A percentile compares a stretch with the other conserved stretches of the same genome.
These are phyloP conservation scores for Pseudozyma sp. DNA, from an alignment of 1,284 basidiomycete genomes.

Conservation along the genomic window DNA sequence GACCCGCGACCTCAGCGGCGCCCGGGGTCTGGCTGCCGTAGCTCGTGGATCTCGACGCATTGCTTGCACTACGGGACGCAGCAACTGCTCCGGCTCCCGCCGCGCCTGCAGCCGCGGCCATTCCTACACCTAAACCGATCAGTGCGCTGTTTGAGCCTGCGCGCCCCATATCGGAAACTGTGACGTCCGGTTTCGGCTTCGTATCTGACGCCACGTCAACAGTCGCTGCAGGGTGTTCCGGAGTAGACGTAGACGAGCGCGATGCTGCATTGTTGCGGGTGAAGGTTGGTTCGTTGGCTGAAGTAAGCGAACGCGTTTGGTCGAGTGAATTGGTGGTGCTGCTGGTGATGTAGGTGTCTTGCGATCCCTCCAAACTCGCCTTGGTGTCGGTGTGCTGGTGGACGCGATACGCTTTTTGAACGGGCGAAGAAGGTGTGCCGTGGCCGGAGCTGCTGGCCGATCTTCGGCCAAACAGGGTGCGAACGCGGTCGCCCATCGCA, in stretches of 20 bases:
- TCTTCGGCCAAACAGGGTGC: conserved; percentile 50
- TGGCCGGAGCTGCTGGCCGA: conserved; percentile 41
- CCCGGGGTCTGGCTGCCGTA: conserved; percentile 29
- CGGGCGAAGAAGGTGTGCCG: conserved; percentile 25
- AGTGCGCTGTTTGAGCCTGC: not conserved
- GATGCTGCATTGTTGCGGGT: conserved; percentile 19
- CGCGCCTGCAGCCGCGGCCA: conserved; percentile 8
- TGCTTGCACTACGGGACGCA: conserved; percentile 21
- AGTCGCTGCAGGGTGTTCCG: conserved; percentile 21
- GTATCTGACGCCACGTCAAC: conserved; percentile 20
- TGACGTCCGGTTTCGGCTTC: conserved; percentile 26
- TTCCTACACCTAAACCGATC: conserved; percentile 19
- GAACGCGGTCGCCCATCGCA: conserved; percentile 44
- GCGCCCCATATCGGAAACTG: conserved; percentile 20
- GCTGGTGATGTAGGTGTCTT: conserved; percentile 37
- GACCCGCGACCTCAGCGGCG: conserved; percentile 10
- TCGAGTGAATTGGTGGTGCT: conserved; percentile 44
- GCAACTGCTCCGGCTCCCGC: conserved; percentile 14
- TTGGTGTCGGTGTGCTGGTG: conserved; percentile 29
- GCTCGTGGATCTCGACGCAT: conserved; percentile 34
- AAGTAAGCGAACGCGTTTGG: conserved; percentile 26
- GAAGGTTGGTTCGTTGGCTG: conserved; percentile 27
- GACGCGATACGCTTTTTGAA: conserved; percentile 9
- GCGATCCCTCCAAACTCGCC: conserved; percentile 35
- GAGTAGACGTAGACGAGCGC: conserved; percentile 36